phyloP scores from a whole-genome alignment of 2,329 filamentous ascomycete genomes.

The Zasmidium angulare region DNA sequence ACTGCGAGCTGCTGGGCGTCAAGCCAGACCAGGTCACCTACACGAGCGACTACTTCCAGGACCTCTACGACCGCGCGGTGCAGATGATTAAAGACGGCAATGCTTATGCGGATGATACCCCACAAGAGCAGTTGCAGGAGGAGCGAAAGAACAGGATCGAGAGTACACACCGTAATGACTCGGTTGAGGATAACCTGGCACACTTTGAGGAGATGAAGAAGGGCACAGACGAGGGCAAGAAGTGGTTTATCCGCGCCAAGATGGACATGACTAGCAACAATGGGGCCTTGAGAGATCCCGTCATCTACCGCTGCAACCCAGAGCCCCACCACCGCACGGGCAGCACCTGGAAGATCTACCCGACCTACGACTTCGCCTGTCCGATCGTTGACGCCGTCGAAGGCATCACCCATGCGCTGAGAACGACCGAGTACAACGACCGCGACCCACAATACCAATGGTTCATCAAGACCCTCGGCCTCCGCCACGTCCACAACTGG shows the following conservation, averaged over 20 bases:
- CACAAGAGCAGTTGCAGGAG: conserved; percentile 81
- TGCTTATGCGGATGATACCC: conserved; percentile 93
- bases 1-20: conserved; percentile 87
- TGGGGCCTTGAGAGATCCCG: conserved; percentile 92
- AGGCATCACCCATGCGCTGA: conserved; percentile 78
- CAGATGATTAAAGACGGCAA: conserved; percentile 81
- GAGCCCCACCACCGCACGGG: conserved; percentile 74
- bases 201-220: conserved; percentile 94
- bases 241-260: conserved; percentile 92
- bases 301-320: conserved; percentile 93
- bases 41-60: conserved; percentile 93
- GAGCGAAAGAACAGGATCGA: conserved; percentile 82
- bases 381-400: conserved; percentile 78
- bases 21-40: conserved; percentile 83
- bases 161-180: conserved; percentile 75
- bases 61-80: conserved; percentile 82
- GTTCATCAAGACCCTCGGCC: conserved; percentile 72
- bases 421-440: conserved; percentile 85
- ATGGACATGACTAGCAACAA: conserved; percentile 89
- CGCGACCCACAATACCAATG: conserved; percentile 84
- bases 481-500: conserved; percentile 80
- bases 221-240: conserved; percentile 73
- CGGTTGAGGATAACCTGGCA: conserved; percentile 78
- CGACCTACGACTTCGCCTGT: conserved; percentile 84
- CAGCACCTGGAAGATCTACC: conserved; percentile 79